These are phyloP conservation scores for Nigrospora oryzae DNA, from an alignment of 2,329 filamentous ascomycete genomes.

Conservation along the genomic window DNA sequence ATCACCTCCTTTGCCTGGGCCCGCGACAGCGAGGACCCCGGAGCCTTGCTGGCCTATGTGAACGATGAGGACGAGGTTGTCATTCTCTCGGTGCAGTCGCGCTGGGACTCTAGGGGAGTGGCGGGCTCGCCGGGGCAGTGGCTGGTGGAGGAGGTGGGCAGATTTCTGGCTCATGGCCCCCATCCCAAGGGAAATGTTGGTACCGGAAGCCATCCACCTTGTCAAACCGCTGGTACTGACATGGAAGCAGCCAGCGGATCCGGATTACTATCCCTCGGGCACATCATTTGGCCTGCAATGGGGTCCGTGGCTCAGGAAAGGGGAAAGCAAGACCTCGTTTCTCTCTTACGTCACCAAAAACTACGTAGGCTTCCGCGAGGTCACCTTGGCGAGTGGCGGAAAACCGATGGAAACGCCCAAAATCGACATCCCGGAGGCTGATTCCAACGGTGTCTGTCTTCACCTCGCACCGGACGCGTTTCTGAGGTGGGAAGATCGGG, in stretches of 20 bases:
- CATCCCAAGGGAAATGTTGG: conserved; percentile 26
- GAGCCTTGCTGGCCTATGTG: conserved; percentile 40
- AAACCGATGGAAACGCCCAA: conserved; percentile 22
- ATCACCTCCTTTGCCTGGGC: conserved; percentile 48
- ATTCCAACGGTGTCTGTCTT: conserved; percentile 39
- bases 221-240: neutral
- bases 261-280: conserved; percentile 37
- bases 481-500: conserved; percentile 45
- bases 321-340: conserved; percentile 28
- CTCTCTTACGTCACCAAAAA: conserved; percentile 42
- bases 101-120: conserved; percentile 14
- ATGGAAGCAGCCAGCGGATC: conserved; percentile 24
- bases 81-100: conserved; percentile 37
- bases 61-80: conserved; percentile 42
- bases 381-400: conserved; percentile 32
- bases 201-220: neutral
- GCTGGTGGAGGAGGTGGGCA: conserved; percentile 39
- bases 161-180: conserved; percentile 38
- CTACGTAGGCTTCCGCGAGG: conserved; percentile 45
- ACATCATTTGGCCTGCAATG: conserved; percentile 44
- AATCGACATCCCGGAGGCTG: conserved; percentile 28
- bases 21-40: conserved; percentile 27
- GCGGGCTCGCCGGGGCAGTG: conserved; percentile 24
- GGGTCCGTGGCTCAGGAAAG: conserved; percentile 40
- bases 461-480: conserved; percentile 44